A percentile compares a stretch with the other conserved stretches of the same genome.
Conservation (phyloP, 306 rosid genomes). For the Vigna reflexopilosa region DNA sequence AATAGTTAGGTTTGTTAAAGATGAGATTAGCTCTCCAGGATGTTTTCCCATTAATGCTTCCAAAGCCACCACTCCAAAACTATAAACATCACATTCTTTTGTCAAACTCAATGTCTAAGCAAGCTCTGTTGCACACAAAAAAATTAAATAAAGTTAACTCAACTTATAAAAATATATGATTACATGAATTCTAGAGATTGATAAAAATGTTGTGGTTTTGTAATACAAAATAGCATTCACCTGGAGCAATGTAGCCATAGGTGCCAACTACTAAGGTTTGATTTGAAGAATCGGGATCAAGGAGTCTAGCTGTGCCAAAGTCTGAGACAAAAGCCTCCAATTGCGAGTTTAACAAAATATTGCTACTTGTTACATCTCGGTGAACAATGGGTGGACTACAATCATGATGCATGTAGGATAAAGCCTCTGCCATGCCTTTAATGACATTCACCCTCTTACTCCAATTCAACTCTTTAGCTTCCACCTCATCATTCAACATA, state of each 20-base stretch:
- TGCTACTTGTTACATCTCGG: not conserved
- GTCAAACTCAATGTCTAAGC: too few relatives aligned
- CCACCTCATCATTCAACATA: not conserved
- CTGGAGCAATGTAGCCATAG: not conserved
- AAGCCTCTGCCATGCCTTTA: constrained; percentile 14
- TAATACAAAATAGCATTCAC: not conserved
- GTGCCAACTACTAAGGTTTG: not conserved
- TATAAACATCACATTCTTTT: too few relatives aligned
- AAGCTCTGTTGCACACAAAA: too few relatives aligned
- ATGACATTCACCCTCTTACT: constrained; percentile 24
- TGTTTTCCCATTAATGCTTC: too few relatives aligned
- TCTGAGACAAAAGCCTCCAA: not conserved
- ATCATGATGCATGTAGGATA: constrained; percentile 41
- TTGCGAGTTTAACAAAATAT: not conserved
- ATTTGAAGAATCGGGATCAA: not conserved
- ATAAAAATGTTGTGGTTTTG: too few relatives aligned
- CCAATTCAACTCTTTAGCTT: constrained; percentile 33
- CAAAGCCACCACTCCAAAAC: too few relatives aligned
- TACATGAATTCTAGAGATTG: not conserved
- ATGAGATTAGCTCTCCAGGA: too few relatives aligned
- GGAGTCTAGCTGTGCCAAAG: not conserved
- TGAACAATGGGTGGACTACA: not conserved
- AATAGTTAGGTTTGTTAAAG: too few relatives aligned
- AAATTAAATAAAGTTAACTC: too few relatives aligned
- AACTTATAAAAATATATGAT: not conserved